A percentile compares a stretch with the other conserved stretches of the same genome.
phyloP scores from a whole-genome alignment of 331 rosid species.

The Dryas integrifolia region DNA sequence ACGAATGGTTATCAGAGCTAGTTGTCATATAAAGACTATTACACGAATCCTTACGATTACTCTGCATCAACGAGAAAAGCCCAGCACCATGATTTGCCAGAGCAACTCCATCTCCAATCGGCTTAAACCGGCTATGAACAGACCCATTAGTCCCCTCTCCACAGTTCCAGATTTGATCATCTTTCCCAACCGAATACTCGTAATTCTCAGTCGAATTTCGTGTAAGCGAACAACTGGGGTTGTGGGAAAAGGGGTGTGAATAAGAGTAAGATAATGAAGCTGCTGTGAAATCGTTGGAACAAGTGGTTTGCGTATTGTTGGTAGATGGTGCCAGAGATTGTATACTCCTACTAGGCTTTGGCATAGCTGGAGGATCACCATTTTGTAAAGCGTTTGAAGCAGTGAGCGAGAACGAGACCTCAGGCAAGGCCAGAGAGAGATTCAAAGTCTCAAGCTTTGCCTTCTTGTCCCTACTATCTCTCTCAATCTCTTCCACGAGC shows the following conservation, averaged over 20 bases:
- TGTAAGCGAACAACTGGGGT: slow-evolving; percentile 94
- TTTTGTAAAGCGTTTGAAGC: slow-evolving; percentile 83
- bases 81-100: slow-evolving; percentile 67
- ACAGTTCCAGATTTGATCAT: slow-evolving; percentile 89
- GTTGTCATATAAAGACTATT: slow-evolving; percentile 57
- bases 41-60: slow-evolving; percentile 38
- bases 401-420: slow-evolving; percentile 80
- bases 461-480: slow-evolving; percentile 66
- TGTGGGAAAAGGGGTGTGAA: slow-evolving; percentile 78
- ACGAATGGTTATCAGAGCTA: slow-evolving; percentile 78
- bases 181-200: slow-evolving; percentile 69
- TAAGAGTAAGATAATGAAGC: slow-evolving; percentile 84
- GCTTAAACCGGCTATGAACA: slow-evolving; percentile 97
- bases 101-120: slow-evolving; percentile 78
- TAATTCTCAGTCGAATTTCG: slow-evolving; percentile 81
- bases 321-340: slow-evolving; percentile 57
- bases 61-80: slow-evolving; percentile 64
- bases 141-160: slow-evolving; percentile 99
- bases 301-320: slow-evolving; percentile 54
- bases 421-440: slow-evolving; percentile 88
- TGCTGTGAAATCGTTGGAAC: slow-evolving; percentile 75
- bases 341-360: slow-evolving; percentile 47
- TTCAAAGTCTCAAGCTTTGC: slow-evolving; percentile 77
- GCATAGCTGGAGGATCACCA: slow-evolving; percentile 45
- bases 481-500: slow-evolving; percentile 54